A percentile compares a stretch with the other conserved stretches of the same genome.
These are phyloP conservation scores for Botryotinia convoluta DNA, from an alignment of 2,329 filamentous ascomycete species.

Conservation along the genomic window DNA sequence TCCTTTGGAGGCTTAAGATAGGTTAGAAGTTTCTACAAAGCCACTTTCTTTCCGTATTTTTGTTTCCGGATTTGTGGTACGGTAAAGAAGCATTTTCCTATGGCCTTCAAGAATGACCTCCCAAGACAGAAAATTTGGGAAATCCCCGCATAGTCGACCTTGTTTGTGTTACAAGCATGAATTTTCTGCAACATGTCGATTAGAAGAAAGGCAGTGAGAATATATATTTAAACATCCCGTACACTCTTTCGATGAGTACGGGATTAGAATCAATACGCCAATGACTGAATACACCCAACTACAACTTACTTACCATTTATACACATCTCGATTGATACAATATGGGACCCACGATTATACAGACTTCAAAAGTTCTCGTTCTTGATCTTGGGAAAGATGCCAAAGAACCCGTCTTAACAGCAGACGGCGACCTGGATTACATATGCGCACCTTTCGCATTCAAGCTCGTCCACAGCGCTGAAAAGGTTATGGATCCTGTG, in stretches of 20 bases:
- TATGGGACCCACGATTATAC: too few relatives aligned
- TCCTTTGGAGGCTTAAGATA: not conserved
- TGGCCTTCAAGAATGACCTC: not conserved
- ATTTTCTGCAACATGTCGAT: not conserved
- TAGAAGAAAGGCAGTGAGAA: not conserved
- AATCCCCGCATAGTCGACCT: too few relatives aligned
- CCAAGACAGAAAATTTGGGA: not conserved
- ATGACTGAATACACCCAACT: not conserved
- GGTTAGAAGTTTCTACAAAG: not conserved
- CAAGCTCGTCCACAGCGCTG: not conserved
- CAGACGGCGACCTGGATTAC: not conserved
- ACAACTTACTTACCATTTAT: not conserved
- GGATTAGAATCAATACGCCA: not conserved
- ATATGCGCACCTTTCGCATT: constrained; percentile 2
- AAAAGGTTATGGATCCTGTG: not conserved
- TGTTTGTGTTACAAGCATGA: not conserved
- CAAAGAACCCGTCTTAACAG: not conserved
- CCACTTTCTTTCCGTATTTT: too few relatives aligned
- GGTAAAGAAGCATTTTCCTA: too few relatives aligned
- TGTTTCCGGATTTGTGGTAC: not conserved
- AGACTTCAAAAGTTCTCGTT: not conserved
- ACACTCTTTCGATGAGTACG: not conserved
- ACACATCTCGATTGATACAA: not conserved
- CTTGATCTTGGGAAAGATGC: not conserved
- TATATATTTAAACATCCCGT: not conserved